phyloP scores from a whole-genome alignment of 768 basidiomycete genomes.

The Fomitopsis serialis region DNA sequence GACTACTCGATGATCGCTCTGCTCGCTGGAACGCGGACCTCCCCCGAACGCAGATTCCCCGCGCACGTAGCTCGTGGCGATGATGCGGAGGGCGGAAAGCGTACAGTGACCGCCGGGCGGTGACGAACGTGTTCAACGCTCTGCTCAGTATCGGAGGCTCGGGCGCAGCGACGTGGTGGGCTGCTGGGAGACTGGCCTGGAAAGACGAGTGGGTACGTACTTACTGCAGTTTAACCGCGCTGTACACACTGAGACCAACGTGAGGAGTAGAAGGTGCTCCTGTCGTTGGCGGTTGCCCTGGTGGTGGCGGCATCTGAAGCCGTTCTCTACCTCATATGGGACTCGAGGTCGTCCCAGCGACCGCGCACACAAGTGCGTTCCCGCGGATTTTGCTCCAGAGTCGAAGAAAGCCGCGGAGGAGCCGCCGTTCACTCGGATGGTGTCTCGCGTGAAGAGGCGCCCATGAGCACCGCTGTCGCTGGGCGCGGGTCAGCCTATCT shows the following conservation, averaged over 20 bases:
- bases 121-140: slow-evolving; percentile 67
- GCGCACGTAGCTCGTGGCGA: slow-evolving; percentile 33
- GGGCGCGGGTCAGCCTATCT: too few relatives aligned
- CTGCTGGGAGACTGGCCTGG: slow-evolving; percentile 58
- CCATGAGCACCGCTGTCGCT: too few relatives aligned
- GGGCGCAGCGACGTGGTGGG: slow-evolving; percentile 71
- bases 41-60: slow-evolving; percentile 70
- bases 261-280: slow-evolving; percentile 40
- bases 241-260: slow-evolving; percentile 27
- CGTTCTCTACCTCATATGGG: slow-evolving; percentile 69
- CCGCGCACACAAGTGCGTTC: too few relatives aligned
- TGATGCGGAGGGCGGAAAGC: slow-evolving; percentile 35
- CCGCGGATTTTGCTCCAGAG: too few relatives aligned
- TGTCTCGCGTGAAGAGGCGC: too few relatives aligned
- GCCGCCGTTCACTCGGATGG: too few relatives aligned
- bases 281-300: slow-evolving; percentile 54
- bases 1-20: slow-evolving; percentile 69
- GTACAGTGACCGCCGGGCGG: slow-evolving; percentile 54
- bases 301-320: slow-evolving; percentile 70
- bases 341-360: slow-evolving; percentile 15
- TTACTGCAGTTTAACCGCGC: slow-evolving; percentile 5
- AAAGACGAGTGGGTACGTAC: slow-evolving; percentile 67
- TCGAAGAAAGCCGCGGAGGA: too few relatives aligned
- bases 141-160: slow-evolving; percentile 63
- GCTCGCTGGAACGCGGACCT: slow-evolving; percentile 74